These are phyloP conservation scores for Penstemon davidsonii DNA, from an alignment of 257 asterid genomes.

Conservation along the genomic window DNA sequence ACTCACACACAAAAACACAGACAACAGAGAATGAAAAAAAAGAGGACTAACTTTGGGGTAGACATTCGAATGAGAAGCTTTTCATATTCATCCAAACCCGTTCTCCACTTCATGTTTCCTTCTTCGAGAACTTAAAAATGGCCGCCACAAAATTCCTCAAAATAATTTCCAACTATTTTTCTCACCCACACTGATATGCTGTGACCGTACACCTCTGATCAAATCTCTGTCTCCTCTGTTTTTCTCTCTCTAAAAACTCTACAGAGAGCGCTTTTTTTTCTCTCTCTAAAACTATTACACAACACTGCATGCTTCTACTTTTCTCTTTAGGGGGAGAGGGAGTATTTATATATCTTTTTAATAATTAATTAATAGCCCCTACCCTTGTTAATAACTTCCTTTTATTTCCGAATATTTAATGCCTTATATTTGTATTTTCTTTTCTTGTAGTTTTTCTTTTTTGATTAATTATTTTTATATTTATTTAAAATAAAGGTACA, in stretches of 20 bases:
- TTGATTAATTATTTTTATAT: neutral
- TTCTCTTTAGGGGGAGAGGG: neutral
- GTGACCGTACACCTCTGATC: neutral
- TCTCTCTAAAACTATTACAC: conserved; percentile 38
- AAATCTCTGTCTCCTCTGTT: neutral
- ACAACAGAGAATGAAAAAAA: neutral
- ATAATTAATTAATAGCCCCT: conserved; percentile 9
- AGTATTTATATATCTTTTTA: conserved; percentile 28
- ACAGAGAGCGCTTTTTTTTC: conserved; percentile 19
- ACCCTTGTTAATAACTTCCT: neutral
- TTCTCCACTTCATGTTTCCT: conserved; percentile 69
- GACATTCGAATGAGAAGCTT: conserved; percentile 86
- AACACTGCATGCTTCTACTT: conserved; percentile 28
- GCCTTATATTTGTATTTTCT: neutral
- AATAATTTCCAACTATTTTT: neutral
- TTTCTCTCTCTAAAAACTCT: conserved; percentile 32
- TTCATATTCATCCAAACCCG: conserved; percentile 81
- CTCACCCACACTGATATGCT: conserved; percentile 2
- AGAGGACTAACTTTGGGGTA: conserved; percentile 72
- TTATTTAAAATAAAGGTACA: neutral
- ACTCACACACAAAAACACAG: neutral
- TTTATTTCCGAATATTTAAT: too few species aligned
- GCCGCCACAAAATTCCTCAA: neutral
- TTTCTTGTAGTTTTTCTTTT: neutral
- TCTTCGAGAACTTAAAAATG: neutral